These are phyloP conservation scores for Fusarium buxicola DNA, from an alignment of 2,329 filamentous ascomycete genomes.

Conservation along the genomic window DNA sequence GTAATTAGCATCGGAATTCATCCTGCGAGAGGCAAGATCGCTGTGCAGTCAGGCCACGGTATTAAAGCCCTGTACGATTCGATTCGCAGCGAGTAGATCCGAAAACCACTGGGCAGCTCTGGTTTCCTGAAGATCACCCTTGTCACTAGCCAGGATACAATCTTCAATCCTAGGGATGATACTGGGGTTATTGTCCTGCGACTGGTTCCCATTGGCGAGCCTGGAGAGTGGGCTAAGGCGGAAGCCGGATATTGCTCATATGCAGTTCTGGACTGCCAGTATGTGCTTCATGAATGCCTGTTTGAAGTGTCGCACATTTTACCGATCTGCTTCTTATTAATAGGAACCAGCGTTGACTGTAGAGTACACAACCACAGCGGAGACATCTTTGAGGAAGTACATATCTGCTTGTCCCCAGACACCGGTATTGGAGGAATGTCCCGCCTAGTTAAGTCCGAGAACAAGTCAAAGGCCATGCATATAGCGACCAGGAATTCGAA, in stretches of 20 bases:
- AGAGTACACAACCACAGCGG: neutral
- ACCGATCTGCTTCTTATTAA: neutral
- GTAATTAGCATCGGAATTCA: neutral
- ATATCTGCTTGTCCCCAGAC: neutral
- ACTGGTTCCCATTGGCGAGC: neutral
- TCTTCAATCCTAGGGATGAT: neutral
- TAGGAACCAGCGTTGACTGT: constrained; percentile 1
- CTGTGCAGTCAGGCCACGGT: neutral
- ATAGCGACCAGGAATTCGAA: neutral
- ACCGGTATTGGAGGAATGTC: neutral
- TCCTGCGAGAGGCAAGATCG: neutral
- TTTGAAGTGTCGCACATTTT: neutral
- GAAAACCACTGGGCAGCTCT: neutral
- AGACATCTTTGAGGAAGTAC: neutral
- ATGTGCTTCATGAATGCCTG: no score
- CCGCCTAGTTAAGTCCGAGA: no score
- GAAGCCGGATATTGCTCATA: constrained; percentile 13
- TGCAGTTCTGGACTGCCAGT: constrained; percentile 27
- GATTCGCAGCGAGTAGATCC: neutral
- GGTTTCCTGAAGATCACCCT: neutral
- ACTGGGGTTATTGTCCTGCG: constrained; percentile 1
- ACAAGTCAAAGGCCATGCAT: neutral
- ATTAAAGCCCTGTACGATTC: constrained; percentile 1
- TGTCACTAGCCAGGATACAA: neutral
- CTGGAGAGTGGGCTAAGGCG: neutral